Evolutionary conservation across 192 early-diverging fungal genomes (phyloP).

Genomic region (Chytriomyces confervae): DNA sequence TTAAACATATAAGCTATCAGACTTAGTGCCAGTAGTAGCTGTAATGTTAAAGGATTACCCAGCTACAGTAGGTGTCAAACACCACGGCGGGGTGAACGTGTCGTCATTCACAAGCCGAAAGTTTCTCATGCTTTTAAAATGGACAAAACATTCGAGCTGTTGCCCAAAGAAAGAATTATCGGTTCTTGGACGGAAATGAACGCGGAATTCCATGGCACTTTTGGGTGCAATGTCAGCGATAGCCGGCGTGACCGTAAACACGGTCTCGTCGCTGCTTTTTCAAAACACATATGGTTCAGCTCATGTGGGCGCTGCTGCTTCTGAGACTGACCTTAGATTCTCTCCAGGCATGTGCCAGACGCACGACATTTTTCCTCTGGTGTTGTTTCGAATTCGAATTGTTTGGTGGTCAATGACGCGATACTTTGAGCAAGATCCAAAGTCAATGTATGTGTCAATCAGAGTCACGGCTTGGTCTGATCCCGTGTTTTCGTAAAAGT

Average conservation of each 20-base stretch:
- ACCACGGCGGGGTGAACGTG: conserved; percentile 67
- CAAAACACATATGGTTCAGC: not conserved
- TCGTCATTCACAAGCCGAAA: conserved; percentile 64
- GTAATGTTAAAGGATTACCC: conserved; percentile 46
- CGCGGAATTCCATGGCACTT: conserved; percentile 52
- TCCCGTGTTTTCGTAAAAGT: conserved; percentile 57
- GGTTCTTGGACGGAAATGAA: conserved; percentile 54
- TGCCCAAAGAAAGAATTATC: conserved; percentile 62
- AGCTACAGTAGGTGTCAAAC: conserved; percentile 56
- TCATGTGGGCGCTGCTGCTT: not conserved
- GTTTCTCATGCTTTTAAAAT: conserved; percentile 67
- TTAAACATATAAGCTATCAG: not conserved
- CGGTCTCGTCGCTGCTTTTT: conserved; percentile 40
- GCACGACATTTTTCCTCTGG: conserved; percentile 62
- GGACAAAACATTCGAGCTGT: conserved; percentile 64
- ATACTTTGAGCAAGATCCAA: conserved; percentile 61
- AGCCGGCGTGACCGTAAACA: conserved; percentile 54
- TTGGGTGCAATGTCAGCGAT: conserved; percentile 52
- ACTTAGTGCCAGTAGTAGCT: not conserved
- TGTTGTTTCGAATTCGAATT: conserved; percentile 58
- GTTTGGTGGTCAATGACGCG: conserved; percentile 54
- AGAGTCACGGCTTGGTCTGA: conserved; percentile 47
- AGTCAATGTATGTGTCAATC: conserved; percentile 58
- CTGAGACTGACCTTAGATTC: conserved; percentile 28
- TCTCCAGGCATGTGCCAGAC: conserved; percentile 60